Evolutionary conservation across 139 green algal species (phyloP).

Genomic region (Closterium sp.): DNA sequence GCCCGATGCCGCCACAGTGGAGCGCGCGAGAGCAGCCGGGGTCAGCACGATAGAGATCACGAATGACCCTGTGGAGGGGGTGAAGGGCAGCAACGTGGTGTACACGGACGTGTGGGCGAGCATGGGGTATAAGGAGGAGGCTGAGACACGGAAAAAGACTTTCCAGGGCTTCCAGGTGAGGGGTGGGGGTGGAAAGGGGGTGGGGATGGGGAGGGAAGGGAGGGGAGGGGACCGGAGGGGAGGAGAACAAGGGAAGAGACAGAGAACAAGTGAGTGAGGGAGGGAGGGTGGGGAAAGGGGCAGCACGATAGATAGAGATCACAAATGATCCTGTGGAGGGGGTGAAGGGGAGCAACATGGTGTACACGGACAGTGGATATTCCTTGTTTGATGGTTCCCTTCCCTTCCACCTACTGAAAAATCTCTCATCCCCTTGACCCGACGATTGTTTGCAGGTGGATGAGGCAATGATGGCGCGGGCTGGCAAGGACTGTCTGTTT

Average conservation of each 20-base stretch:
- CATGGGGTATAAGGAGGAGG: slow-evolving; percentile 98
- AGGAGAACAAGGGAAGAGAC: too few relatives aligned
- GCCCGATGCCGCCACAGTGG: slow-evolving; percentile 83
- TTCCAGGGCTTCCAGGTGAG: slow-evolving; percentile 89
- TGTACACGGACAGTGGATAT: slow-evolving; percentile 99
- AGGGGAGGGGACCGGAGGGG: too few relatives aligned
- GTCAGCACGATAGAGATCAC: slow-evolving; percentile 63
- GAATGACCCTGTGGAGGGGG: slow-evolving; percentile 71
- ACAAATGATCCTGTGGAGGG: slow-evolving; percentile 70
- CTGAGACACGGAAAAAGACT: slow-evolving; percentile 69
- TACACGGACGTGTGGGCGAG: slow-evolving; percentile 99
- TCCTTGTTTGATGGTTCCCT: too few relatives aligned
- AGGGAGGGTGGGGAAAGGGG: too few relatives aligned
- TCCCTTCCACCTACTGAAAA: too few relatives aligned
- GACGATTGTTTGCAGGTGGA: slow-evolving; percentile 69
- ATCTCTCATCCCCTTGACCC: too few relatives aligned
- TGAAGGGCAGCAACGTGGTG: slow-evolving; percentile 90
- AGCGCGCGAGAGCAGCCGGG: slow-evolving; percentile 60
- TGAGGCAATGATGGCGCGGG: slow-evolving; percentile 80
- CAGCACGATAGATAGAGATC: slow-evolving; percentile 62
- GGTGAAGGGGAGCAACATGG: slow-evolving; percentile 87
- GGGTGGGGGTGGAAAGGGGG: neutral
- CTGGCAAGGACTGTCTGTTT: slow-evolving; percentile 85
- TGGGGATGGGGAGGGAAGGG: too few relatives aligned
- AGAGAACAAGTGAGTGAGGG: too few relatives aligned